phyloP scores from a whole-genome alignment of 306 rosid genomes.

The Cucumis melo region DNA sequence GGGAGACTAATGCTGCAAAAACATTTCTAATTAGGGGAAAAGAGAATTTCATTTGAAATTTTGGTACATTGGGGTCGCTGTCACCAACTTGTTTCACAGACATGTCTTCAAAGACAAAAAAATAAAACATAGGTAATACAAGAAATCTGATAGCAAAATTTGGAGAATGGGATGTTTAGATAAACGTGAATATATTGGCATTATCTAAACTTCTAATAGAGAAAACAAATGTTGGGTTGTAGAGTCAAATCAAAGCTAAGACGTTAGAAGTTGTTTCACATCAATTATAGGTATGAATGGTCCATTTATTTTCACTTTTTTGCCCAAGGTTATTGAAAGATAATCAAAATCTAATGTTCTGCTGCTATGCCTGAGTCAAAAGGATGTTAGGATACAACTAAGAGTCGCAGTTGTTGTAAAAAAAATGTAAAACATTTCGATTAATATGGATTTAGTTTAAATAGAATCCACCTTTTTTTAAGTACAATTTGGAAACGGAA shows the following conservation, averaged over 20 bases:
- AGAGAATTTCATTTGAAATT: conserved; percentile 26
- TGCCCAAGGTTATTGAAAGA: background rate
- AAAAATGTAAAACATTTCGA: background rate
- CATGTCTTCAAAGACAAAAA: background rate
- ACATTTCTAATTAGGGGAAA: conserved; percentile 20
- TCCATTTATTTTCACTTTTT: background rate
- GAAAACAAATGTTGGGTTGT: background rate
- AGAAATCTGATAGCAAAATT: background rate
- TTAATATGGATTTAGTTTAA: background rate
- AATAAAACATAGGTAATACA: background rate
- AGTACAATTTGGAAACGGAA: no score
- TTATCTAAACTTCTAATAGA: background rate
- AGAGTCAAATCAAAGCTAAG: background rate
- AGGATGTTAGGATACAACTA: background rate
- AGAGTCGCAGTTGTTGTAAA: no score
- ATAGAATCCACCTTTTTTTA: background rate
- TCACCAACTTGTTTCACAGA: background rate
- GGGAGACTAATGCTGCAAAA: background rate
- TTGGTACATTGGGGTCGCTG: background rate
- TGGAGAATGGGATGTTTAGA: background rate
- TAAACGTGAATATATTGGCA: background rate
- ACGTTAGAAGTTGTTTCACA: background rate
- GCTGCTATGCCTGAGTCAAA: background rate
- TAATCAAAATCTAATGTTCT: background rate
- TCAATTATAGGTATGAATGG: background rate